These are phyloP conservation scores for Penicillium psychrosexuale DNA, from an alignment of 2,329 filamentous ascomycete species.

Conservation along the genomic window DNA sequence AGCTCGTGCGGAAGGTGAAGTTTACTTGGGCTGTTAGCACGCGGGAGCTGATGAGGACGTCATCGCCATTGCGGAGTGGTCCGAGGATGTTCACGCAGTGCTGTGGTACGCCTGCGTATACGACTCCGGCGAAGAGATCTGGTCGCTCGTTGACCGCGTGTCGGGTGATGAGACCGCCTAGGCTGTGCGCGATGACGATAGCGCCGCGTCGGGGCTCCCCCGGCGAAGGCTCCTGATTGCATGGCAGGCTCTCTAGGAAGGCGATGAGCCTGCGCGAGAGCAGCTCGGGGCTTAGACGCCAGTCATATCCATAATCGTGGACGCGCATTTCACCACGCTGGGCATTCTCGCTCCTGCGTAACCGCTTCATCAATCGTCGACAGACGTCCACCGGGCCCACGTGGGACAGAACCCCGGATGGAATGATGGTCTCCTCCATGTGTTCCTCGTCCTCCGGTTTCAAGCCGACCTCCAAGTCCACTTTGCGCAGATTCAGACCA, in stretches of 20 bases:
- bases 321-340: slow-evolving; percentile 69
- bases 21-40: slow-evolving; percentile 86
- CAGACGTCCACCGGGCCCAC: slow-evolving; percentile 91
- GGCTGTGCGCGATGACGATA: slow-evolving; percentile 75
- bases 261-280: slow-evolving; percentile 68
- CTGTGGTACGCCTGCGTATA: slow-evolving; percentile 82
- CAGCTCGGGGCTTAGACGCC: slow-evolving; percentile 78
- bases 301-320: slow-evolving; percentile 93
- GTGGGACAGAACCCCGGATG: slow-evolving; percentile 84
- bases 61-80: slow-evolving; percentile 85
- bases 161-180: slow-evolving; percentile 82
- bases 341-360: slow-evolving; percentile 71
- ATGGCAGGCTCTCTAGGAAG: slow-evolving; percentile 71
- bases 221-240: slow-evolving; percentile 56
- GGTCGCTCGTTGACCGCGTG: slow-evolving; percentile 83
- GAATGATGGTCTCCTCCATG: slow-evolving; percentile 78
- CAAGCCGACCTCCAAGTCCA: slow-evolving; percentile 83
- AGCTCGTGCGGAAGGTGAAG: slow-evolving; percentile 85
- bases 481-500: slow-evolving; percentile 84
- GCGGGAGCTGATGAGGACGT: slow-evolving; percentile 82
- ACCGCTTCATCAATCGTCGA: slow-evolving; percentile 72
- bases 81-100: slow-evolving; percentile 89
- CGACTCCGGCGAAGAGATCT: slow-evolving; percentile 77
- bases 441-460: slow-evolving; percentile 76
- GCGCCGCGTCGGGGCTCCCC: slow-evolving; percentile 62